Evolutionary conservation across 257 asterid genomes (phyloP).

Genomic region (Cynanchum wilfordii): DNA sequence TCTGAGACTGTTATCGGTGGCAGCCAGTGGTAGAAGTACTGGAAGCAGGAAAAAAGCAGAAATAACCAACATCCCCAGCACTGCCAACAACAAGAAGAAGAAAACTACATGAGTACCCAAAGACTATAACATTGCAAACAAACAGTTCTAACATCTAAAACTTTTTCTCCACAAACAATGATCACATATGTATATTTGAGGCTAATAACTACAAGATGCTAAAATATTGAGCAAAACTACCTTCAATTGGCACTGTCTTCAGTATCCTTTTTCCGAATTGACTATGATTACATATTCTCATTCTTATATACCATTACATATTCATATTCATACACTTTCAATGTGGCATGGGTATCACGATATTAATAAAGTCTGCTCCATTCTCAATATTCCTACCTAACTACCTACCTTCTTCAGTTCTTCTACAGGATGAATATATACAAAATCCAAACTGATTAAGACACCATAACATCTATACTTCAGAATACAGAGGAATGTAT

Average conservation of each 20-base stretch:
- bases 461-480: background rate
- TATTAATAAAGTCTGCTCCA: background rate
- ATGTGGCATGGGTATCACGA: no score
- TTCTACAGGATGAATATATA: background rate
- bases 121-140: background rate
- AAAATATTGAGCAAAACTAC: background rate
- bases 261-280: no score
- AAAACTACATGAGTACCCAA: background rate
- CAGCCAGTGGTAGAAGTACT: conserved; percentile 66
- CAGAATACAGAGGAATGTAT: background rate
- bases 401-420: no score
- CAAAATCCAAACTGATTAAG: background rate
- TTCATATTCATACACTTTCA: no score
- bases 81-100: conserved; percentile 33
- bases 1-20: conserved; percentile 42
- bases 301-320: no score
- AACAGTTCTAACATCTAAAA: background rate
- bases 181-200: background rate
- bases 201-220: background rate
- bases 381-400: background rate
- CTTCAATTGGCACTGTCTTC: no score
- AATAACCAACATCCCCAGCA: conserved; percentile 62
- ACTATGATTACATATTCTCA: no score
- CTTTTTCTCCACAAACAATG: background rate
- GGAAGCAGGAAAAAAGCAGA: conserved; percentile 69